Percentiles rank a stretch among this genome's conserved stretches.
Evolutionary conservation across 2,329 filamentous ascomycete species (phyloP).

Genomic region (Aplosporella prunicola): DNA sequence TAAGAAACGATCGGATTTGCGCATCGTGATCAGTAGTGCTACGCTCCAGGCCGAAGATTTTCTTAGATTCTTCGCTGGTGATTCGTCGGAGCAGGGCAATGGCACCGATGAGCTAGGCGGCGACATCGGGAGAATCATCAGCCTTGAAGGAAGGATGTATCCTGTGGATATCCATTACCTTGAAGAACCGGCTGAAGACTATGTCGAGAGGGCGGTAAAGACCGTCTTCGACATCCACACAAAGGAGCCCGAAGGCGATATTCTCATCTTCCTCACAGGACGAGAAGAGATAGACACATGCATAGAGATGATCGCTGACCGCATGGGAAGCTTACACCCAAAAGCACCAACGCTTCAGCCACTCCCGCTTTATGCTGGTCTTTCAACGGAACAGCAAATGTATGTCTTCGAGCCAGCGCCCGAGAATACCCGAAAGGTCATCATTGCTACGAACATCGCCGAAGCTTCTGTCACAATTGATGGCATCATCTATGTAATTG

Average conservation of each 20-base stretch:
- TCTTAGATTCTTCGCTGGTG: conserved; percentile 61
- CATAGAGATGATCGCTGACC: conserved; percentile 70
- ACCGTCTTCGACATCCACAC: conserved; percentile 83
- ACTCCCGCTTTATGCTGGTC: conserved; percentile 78
- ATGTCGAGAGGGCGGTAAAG: conserved; percentile 71
- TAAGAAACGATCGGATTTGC: conserved; percentile 67
- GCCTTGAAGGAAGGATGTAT: conserved; percentile 77
- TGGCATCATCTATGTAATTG: conserved; percentile 82
- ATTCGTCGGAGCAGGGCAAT: conserved; percentile 28
- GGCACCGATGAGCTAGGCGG: conserved; percentile 27
- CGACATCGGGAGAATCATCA: conserved; percentile 58
- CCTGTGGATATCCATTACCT: conserved; percentile 82
- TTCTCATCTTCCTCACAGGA: conserved; percentile 84
- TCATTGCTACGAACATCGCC: conserved; percentile 91
- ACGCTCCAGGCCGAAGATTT: conserved; percentile 87
- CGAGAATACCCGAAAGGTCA: conserved; percentile 77
- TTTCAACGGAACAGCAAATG: conserved; percentile 87
- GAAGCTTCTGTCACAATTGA: conserved; percentile 94
- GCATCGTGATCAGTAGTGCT: conserved; percentile 86
- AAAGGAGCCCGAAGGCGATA: conserved; percentile 71
- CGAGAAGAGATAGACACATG: conserved; percentile 83
- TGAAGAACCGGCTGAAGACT: conserved; percentile 70
- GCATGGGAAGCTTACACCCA: conserved; percentile 52
- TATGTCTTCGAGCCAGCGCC: conserved; percentile 82
- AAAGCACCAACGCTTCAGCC: conserved; percentile 53